Conservation (phyloP, 2,329 filamentous ascomycete genomes). For the Neoarthrinium moseri region DNA sequence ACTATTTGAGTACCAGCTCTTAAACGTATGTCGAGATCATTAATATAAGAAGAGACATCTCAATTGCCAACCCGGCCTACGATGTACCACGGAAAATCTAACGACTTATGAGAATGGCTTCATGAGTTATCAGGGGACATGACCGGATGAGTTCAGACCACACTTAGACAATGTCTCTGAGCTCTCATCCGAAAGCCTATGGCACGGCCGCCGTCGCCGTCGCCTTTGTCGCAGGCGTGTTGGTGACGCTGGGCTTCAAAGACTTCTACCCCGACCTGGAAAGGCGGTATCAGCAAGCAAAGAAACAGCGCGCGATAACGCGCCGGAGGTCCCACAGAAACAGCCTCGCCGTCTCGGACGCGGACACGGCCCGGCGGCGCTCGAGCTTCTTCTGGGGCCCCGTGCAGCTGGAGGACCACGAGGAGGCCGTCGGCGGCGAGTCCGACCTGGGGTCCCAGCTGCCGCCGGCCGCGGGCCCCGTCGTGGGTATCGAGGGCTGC, state of each 20-base stretch:
- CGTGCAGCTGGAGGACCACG: constrained; percentile 56
- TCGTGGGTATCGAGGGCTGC: constrained; percentile 81
- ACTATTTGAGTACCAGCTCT: no score
- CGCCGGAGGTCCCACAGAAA: constrained; percentile 9
- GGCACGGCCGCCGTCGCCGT: constrained; percentile 64
- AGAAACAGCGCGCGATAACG: constrained; percentile 33
- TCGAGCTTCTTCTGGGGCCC: constrained; percentile 48
- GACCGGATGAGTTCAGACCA: no score
- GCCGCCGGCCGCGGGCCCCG: constrained; percentile 42
- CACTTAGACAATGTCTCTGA: constrained; percentile 60
- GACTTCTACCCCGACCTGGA: constrained; percentile 77
- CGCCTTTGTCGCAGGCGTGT: constrained; percentile 75
- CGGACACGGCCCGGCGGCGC: constrained; percentile 27
- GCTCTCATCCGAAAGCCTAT: constrained; percentile 60
- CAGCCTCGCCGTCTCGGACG: constrained; percentile 9
- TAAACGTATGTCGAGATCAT: neutral
- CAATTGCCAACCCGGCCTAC: no score
- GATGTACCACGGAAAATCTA: no score
- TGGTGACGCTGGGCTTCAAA: constrained; percentile 75
- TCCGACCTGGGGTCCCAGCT: constrained; percentile 16
- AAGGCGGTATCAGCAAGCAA: constrained; percentile 53
- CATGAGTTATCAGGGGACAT: no score
- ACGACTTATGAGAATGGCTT: neutral
- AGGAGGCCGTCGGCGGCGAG: constrained; percentile 31
- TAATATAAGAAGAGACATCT: no score